These are phyloP conservation scores for Solanum sitiens DNA, from an alignment of 257 asterid species.

Conservation along the genomic window DNA sequence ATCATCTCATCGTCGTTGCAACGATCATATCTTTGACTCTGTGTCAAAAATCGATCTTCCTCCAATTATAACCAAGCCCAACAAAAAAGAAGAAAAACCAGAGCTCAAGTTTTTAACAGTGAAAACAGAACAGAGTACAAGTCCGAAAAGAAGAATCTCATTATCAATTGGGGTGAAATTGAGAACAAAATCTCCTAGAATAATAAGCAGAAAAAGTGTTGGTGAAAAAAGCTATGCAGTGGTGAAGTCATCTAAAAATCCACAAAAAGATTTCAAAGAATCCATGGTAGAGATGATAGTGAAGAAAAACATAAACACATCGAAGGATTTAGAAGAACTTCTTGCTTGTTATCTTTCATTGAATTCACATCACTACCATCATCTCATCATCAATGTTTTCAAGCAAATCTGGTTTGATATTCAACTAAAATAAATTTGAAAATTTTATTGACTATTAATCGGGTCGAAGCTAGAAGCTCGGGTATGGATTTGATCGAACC, in stretches of 20 bases:
- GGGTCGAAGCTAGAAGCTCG: too few relatives aligned
- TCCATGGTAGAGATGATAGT: constrained; percentile 15
- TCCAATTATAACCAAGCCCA: background rate
- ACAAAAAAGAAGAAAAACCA: background rate
- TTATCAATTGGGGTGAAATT: background rate
- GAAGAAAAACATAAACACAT: constrained; percentile 1
- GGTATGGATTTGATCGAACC: too few relatives aligned
- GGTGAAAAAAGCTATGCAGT: background rate
- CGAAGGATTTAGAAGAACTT: constrained; percentile 4
- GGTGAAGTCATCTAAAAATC: constrained; percentile 5
- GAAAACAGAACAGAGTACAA: background rate
- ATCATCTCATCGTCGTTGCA: background rate
- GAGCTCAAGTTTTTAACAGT: background rate
- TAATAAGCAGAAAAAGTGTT: background rate
- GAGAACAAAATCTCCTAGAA: constrained; percentile 2
- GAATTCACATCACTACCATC: constrained; percentile 1
- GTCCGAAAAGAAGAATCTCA: background rate
- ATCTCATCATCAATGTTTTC: constrained; percentile 3
- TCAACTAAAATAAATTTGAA: background rate
- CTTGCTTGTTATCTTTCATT: constrained; percentile 8
- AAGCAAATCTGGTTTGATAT: constrained; percentile 8
- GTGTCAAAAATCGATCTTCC: background rate
- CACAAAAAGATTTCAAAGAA: constrained; percentile 2
- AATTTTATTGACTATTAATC: background rate
- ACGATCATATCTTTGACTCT: background rate